A percentile compares a stretch with the other conserved stretches of the same genome.
Evolutionary conservation across 345 rosid species (phyloP).

Genomic region (Lumnitzera racemosa): DNA sequence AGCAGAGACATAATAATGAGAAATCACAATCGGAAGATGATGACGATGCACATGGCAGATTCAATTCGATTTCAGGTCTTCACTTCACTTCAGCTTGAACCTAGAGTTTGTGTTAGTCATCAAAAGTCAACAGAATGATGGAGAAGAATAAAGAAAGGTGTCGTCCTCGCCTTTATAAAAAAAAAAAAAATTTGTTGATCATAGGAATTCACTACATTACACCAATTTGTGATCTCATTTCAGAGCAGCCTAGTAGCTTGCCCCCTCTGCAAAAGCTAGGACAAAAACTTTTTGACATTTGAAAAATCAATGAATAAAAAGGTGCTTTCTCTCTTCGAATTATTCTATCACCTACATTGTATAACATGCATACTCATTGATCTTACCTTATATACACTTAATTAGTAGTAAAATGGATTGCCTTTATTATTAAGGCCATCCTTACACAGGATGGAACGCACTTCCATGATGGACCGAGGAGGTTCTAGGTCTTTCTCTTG

Average conservation of each 20-base stretch:
- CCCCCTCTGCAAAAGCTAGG: constrained; percentile 9
- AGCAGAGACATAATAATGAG: no score
- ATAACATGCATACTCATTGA: no score
- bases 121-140: no score
- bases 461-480: constrained; percentile 88
- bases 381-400: constrained; percentile 2
- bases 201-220: no score
- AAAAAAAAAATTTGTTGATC: no score
- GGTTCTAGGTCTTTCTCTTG: constrained; percentile 88
- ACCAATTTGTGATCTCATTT: neutral
- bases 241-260: constrained; percentile 25
- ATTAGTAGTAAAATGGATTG: constrained; percentile 53
- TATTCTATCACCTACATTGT: neutral
- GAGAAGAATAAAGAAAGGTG: no score
- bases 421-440: constrained; percentile 68
- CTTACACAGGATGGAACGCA: constrained; percentile 86
- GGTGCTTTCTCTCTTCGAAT: neutral
- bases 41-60: no score
- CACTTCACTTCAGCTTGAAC: no score
- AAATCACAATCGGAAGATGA: no score
- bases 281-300: neutral
- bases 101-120: no score
- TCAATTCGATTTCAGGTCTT: no score
- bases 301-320: neutral
- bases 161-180: no score